A percentile compares a stretch with the other conserved stretches of the same genome.
These are phyloP conservation scores for Dunaliella sp. DNA, from an alignment of 139 green algal species.

Conservation along the genomic window DNA sequence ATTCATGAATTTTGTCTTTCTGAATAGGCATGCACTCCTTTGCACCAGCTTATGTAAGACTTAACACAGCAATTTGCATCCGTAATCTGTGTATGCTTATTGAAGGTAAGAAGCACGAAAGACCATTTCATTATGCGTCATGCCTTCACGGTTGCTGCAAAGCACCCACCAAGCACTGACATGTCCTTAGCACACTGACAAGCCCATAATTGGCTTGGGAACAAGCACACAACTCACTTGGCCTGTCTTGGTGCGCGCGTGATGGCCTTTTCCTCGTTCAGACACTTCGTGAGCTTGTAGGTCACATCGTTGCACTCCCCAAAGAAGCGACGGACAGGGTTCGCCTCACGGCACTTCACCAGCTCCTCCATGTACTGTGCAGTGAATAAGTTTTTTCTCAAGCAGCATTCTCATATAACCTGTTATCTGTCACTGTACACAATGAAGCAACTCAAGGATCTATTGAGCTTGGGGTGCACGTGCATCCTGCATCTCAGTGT, in stretches of 20 bases:
- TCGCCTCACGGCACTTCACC: constrained; percentile 61
- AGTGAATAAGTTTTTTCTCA: background rate
- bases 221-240: constrained; percentile 7
- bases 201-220: no score
- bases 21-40: no score
- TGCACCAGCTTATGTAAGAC: no score
- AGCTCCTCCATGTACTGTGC: constrained; percentile 72
- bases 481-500: background rate
- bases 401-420: background rate
- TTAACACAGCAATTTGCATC: no score
- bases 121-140: no score
- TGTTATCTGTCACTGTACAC: background rate
- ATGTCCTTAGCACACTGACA: no score
- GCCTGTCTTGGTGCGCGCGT: constrained; percentile 17
- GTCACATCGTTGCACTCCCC: constrained; percentile 74
- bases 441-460: background rate
- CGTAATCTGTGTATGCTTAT: no score
- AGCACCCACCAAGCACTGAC: no score
- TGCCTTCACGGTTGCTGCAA: no score
- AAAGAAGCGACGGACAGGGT: constrained; percentile 64
- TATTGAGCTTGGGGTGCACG: background rate
- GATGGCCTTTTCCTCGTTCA: constrained; percentile 73
- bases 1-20: no score
- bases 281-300: constrained; percentile 62
- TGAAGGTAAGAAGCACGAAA: no score